Percentiles rank a stretch among this genome's conserved stretches.
phyloP scores from a whole-genome alignment of 176 grass and related monocot species.

The Avena eriantha region DNA sequence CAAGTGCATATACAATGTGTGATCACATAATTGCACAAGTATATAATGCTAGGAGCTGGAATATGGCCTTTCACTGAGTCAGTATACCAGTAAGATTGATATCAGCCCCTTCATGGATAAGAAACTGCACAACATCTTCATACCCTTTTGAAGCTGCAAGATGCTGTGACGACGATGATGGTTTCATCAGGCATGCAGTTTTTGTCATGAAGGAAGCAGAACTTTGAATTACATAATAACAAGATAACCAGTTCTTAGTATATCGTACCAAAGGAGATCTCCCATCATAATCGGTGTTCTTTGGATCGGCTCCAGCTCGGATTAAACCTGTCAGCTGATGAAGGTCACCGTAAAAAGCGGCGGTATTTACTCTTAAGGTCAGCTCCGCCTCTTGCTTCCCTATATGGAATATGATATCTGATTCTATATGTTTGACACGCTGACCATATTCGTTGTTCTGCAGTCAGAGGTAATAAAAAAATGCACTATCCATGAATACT shows the following conservation, averaged over 20 bases:
- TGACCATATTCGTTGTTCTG: constrained; percentile 70
- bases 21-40: not conserved
- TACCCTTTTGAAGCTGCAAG: constrained; percentile 77
- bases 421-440: constrained; percentile 76
- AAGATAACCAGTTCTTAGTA: not conserved
- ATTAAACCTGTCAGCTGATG: constrained; percentile 75
- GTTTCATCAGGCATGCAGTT: not conserved
- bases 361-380: constrained; percentile 74
- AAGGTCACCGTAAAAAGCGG: constrained; percentile 81
- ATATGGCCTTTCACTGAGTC: not conserved
- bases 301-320: constrained; percentile 82
- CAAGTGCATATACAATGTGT: not conserved
- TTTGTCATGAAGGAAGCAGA: not conserved
- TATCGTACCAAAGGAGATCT: constrained; percentile 81
- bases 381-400: constrained; percentile 95
- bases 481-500: not conserved
- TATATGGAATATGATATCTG: constrained; percentile 91
- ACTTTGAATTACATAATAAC: not conserved
- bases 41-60: not conserved
- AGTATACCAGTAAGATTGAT: constrained; percentile 70
- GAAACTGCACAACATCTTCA: constrained; percentile 78
- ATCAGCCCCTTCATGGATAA: constrained; percentile 71
- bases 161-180: constrained; percentile 56
- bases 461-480: constrained; percentile 16
- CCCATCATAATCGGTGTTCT: constrained; percentile 88